phyloP scores from a whole-genome alignment of 179 eudicot genomes.

The Beta lomatogona region DNA sequence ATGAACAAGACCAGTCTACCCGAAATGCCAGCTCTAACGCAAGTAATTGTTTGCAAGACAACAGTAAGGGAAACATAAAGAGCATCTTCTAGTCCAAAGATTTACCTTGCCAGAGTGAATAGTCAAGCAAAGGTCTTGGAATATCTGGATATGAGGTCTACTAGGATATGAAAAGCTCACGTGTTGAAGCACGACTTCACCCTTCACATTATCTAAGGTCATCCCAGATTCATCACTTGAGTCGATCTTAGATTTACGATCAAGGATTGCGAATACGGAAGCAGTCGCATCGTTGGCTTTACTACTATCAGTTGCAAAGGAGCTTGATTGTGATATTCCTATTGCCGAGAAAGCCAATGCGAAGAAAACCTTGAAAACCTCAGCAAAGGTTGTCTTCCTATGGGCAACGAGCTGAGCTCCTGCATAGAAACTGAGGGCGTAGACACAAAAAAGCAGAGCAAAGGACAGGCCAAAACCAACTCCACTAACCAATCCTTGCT shows the following conservation, averaged over 20 bases:
- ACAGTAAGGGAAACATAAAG: neutral
- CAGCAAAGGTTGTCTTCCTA: constrained; percentile 16
- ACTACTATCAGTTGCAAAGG: constrained; percentile 23
- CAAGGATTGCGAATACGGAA: constrained; percentile 23
- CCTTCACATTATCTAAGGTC: constrained; percentile 24
- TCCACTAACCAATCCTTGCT: constrained; percentile 30
- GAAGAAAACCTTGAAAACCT: constrained; percentile 26
- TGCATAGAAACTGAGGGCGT: constrained; percentile 25
- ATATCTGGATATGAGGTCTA: constrained; percentile 25
- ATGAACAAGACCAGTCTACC: too few relatives aligned
- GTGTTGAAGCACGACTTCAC: constrained; percentile 24
- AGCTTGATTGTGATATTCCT: constrained; percentile 33
- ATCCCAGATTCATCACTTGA: constrained; percentile 22
- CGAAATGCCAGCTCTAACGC: neutral
- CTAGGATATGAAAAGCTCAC: constrained; percentile 24
- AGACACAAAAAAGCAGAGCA: constrained; percentile 23
- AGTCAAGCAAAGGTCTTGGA: constrained; percentile 27
- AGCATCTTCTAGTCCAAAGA: neutral
- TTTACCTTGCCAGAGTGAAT: constrained; percentile 29
- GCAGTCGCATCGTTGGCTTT: constrained; percentile 27
- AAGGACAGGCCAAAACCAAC: constrained; percentile 25
- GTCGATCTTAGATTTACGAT: constrained; percentile 32
- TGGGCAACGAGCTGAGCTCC: constrained; percentile 32
- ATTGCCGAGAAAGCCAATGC: constrained; percentile 26
- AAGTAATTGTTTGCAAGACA: neutral